Base-by-base conservation (phyloP, 2,329 filamentous ascomycete species). In the Clonostachys sp. region DNA sequence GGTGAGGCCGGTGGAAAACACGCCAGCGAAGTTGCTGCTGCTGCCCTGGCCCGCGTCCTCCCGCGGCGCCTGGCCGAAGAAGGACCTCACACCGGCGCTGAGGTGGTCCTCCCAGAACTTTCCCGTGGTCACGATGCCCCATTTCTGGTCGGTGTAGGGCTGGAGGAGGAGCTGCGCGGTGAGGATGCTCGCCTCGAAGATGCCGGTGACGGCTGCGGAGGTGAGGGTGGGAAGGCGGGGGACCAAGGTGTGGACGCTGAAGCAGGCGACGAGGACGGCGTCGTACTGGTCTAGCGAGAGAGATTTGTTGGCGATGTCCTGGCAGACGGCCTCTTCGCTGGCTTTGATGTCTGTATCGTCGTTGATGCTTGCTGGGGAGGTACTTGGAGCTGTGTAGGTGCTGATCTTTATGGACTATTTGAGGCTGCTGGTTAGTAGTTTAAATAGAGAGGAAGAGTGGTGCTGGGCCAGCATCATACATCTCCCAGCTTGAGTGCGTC, bases 121-220 rank as follows among this genome's bases (percentile, higher is more conserved):
- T 0, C 91, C 91, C 0, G 92, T 96, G 6, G 87, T 92, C 6
- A 97, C 86, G 52, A 97, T 94, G 3, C 91, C 92, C 73, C 94
- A 96, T 42, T 68, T 72, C 53, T 81, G 65, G 47, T 55, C 38
- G 20, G 50, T 49, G 2, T 52, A 49, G 2, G 55, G 51, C 3
- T 50, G 51, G 8, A 55, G 50, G 12, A 64, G 53, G 20, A 77
- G 65, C 2, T 84, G 78, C 3, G 83, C 79, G 0, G 82, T 73
- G 3, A 83, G 70, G 13, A 96, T 74, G 57, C 86, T 89, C 1
- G 90, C 87, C 65, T 96, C 91, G 59, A 96, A 94, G 48, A 97
- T 96, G 6, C 92, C 91, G 6, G 57, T 65, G 12, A 67, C 57
- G 24, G 24, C 10, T 3, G 24, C 9, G 8, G 24, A 30, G 24